A percentile compares a stretch with the other conserved stretches of the same genome.
phyloP scores from a whole-genome alignment of 2,329 filamentous ascomycete genomes.

The Paracoccidioides brasiliensis region DNA sequence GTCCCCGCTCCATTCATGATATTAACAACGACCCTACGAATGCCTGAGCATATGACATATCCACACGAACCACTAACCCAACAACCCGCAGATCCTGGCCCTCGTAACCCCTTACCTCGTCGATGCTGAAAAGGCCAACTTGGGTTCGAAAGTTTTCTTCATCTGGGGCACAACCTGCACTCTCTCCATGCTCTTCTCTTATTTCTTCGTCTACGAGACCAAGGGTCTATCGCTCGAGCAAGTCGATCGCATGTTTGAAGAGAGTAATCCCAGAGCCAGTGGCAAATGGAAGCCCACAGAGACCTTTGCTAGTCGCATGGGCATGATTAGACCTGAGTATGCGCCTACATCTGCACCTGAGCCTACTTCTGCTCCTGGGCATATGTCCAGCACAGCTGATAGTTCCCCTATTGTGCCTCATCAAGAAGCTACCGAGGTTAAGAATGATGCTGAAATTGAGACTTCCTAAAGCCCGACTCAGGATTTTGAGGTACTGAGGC shows the following conservation, averaged over 20 bases:
- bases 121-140: slow-evolving; percentile 25
- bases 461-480: too few species aligned
- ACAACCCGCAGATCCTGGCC: slow-evolving; percentile 27
- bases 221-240: slow-evolving; percentile 18
- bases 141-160: slow-evolving; percentile 36
- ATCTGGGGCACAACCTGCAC: slow-evolving; percentile 32
- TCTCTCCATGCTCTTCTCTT: slow-evolving; percentile 22
- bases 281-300: slow-evolving; percentile 12
- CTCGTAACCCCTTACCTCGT: slow-evolving; percentile 38
- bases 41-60: too few species aligned
- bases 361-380: neutral
- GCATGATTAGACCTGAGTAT: slow-evolving; percentile 11
- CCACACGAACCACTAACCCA: neutral
- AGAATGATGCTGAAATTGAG: too few species aligned
- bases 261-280: slow-evolving; percentile 13
- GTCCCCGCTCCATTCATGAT: too few species aligned
- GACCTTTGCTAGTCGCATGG: slow-evolving; percentile 15
- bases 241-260: slow-evolving; percentile 17
- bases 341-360: neutral
- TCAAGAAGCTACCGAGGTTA: too few species aligned
- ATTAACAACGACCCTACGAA: too few species aligned
- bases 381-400: too few species aligned
- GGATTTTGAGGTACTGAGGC: too few species aligned
- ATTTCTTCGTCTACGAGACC: slow-evolving; percentile 17
- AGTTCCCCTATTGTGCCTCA: too few species aligned